A percentile compares a stretch with the other conserved stretches of the same genome.
These are phyloP conservation scores for Diaporthe vexans DNA, from an alignment of 2,329 filamentous ascomycete species.

Conservation along the genomic window DNA sequence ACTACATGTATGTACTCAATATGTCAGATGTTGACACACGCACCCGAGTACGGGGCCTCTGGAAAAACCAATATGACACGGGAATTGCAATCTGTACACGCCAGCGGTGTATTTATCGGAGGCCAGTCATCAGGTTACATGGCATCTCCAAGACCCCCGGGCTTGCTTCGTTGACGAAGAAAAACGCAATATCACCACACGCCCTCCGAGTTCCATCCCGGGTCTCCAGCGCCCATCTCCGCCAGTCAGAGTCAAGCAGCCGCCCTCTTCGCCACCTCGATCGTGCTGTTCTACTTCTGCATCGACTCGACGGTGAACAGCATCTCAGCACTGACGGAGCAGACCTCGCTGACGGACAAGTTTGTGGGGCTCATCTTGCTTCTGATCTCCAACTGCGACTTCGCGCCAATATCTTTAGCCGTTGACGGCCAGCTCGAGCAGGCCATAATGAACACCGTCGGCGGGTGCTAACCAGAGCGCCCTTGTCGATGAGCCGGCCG, in stretches of 20 bases:
- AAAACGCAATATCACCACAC: not conserved
- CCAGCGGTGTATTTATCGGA: not conserved
- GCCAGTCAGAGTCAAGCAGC: not conserved
- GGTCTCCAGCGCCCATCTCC: not conserved
- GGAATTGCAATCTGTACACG: not conserved
- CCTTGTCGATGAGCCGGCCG: slow-evolving; percentile 27
- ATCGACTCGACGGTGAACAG: slow-evolving; percentile 30
- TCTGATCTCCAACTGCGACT: slow-evolving; percentile 33
- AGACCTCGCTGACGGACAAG: slow-evolving; percentile 20
- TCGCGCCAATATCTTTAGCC: slow-evolving; percentile 16
- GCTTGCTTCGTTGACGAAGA: not conserved
- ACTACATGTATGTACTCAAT: slow-evolving; percentile 8
- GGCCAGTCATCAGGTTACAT: not conserved
- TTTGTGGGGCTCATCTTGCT: slow-evolving; percentile 34
- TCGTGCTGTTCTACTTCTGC: slow-evolving; percentile 19
- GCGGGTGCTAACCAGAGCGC: slow-evolving; percentile 32
- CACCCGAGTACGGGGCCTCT: slow-evolving; percentile 6
- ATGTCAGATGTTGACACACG: slow-evolving; percentile 34
- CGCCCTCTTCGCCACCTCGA: slow-evolving; percentile 22
- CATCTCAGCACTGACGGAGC: slow-evolving; percentile 27
- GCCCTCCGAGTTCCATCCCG: not conserved
- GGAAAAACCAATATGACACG: not conserved
- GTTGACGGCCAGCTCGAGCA: slow-evolving; percentile 32
- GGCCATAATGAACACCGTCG: slow-evolving; percentile 30
- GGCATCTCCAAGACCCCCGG: not conserved